Percentiles rank a stretch among this genome's conserved stretches.
These are phyloP conservation scores for Tuber magnatum DNA, from an alignment of 495 filamentous ascomycete species.

Conservation along the genomic window DNA sequence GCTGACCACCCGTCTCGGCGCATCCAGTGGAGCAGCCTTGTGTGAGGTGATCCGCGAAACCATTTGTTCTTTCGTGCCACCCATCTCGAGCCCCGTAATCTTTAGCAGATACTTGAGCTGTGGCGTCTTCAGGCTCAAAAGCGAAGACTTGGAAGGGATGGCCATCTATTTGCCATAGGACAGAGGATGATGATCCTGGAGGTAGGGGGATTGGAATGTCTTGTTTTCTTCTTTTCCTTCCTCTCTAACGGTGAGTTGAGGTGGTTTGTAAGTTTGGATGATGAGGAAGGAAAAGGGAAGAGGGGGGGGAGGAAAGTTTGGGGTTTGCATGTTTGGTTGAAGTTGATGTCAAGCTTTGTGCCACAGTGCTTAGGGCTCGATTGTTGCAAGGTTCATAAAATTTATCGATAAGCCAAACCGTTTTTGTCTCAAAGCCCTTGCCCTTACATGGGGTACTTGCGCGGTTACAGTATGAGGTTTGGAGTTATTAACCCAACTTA, in stretches of 20 bases:
- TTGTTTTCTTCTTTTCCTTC: neutral
- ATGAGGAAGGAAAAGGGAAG: neutral
- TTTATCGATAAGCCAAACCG: neutral
- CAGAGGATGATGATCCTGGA: neutral
- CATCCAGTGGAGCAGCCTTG: neutral
- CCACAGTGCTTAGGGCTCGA: neutral
- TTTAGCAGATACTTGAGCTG: neutral
- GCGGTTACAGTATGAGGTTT: neutral
- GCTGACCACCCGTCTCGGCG: conserved; percentile 55
- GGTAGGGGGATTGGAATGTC: neutral
- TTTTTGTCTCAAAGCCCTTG: neutral
- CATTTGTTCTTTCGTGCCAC: conserved; percentile 8
- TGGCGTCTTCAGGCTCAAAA: neutral
- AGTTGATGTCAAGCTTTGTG: neutral
- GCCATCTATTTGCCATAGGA: conserved; percentile 1
- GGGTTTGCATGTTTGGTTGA: neutral
- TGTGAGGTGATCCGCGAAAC: neutral
- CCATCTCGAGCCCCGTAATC: neutral
- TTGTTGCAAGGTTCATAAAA: neutral
- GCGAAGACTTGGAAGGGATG: neutral
- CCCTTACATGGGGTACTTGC: neutral
- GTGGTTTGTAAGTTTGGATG: neutral
- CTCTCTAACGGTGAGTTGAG: neutral
- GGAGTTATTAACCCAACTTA: too few relatives aligned
- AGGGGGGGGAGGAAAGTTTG: neutral